phyloP scores from a whole-genome alignment of 371 early-diverging fungal species.

The Mortierella sp. region DNA sequence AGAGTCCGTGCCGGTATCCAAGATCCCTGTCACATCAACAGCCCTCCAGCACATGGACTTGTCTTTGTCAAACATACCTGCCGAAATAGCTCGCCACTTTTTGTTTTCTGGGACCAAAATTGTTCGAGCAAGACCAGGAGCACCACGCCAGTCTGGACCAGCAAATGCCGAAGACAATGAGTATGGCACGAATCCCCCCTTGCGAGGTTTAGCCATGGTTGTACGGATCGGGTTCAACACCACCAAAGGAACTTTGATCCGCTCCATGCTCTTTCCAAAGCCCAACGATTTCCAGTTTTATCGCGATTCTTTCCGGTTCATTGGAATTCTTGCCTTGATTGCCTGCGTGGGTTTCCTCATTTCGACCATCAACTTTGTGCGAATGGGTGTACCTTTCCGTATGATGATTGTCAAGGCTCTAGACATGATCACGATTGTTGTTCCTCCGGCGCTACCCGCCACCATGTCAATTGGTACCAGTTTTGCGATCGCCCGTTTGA shows the following conservation, averaged over 20 bases:
- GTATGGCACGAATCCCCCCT: constrained; percentile 11
- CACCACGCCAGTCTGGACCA: background rate
- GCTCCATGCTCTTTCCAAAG: constrained; percentile 95
- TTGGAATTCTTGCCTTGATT: constrained; percentile 87
- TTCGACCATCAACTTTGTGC: constrained; percentile 85
- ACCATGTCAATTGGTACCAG: constrained; percentile 96
- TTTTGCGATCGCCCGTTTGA: constrained; percentile 91
- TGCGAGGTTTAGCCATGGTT: constrained; percentile 80
- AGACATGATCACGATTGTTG: constrained; percentile 94
- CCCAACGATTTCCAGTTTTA: constrained; percentile 95
- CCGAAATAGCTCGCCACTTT: constrained; percentile 81
- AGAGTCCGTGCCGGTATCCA: constrained; percentile 81
- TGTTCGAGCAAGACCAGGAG: constrained; percentile 75
- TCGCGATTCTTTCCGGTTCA: constrained; percentile 94
- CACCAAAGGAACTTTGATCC: constrained; percentile 94
- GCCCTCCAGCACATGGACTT: constrained; percentile 80
- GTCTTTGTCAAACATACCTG: constrained; percentile 70
- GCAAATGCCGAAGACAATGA: constrained; percentile 17
- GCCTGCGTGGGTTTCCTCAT: constrained; percentile 83
- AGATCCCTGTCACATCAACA: constrained; percentile 75
- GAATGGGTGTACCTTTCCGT: constrained; percentile 71
- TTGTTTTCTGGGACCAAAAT: constrained; percentile 93
- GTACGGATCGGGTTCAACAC: constrained; percentile 97
- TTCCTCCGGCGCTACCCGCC: constrained; percentile 97
- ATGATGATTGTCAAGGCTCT: constrained; percentile 87